Conservation (phyloP, 805 yeast species). For the Candida sakaeoensis region DNA sequence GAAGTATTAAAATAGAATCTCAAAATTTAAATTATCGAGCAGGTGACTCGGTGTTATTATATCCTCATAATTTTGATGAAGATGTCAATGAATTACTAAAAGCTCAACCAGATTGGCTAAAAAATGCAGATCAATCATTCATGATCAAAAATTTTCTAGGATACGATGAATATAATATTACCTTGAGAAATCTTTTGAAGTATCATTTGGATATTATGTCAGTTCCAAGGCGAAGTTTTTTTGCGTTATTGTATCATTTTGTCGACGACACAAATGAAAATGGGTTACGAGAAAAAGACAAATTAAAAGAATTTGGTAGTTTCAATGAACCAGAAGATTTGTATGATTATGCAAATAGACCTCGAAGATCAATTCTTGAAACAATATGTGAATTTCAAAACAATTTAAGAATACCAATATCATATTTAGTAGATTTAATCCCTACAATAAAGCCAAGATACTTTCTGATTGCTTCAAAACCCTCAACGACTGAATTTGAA, state of each 20-base stretch:
- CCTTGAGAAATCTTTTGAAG: constrained; percentile 67
- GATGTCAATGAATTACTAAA: constrained; percentile 64
- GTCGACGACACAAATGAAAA: constrained; percentile 41
- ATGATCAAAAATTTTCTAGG: constrained; percentile 29
- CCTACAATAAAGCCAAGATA: constrained; percentile 78
- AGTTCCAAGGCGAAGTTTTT: constrained; percentile 82
- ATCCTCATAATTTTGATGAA: constrained; percentile 64
- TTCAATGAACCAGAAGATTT: constrained; percentile 76
- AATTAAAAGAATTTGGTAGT: constrained; percentile 68
- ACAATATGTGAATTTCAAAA: constrained; percentile 78
- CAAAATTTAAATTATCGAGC: constrained; percentile 47
- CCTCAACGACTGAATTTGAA: constrained; percentile 45
- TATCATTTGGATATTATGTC: constrained; percentile 80
- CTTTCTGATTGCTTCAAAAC: constrained; percentile 77
- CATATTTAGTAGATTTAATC: constrained; percentile 69
- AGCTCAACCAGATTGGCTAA: constrained; percentile 67
- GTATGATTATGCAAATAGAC: constrained; percentile 89
- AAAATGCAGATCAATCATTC: constrained; percentile 61
- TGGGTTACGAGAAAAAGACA: constrained; percentile 71
- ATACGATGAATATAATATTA: constrained; percentile 64
- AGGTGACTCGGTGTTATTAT: constrained; percentile 79
- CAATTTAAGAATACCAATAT: constrained; percentile 66
- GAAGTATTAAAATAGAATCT: constrained; percentile 49
- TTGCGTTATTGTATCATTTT: constrained; percentile 70
- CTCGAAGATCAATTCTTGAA: constrained; percentile 83